Evolutionary conservation across 495 filamentous ascomycete species (phyloP), one percentile per base, ranked within the genome.

Genomic region (Sordaria brevicollis): DNA sequence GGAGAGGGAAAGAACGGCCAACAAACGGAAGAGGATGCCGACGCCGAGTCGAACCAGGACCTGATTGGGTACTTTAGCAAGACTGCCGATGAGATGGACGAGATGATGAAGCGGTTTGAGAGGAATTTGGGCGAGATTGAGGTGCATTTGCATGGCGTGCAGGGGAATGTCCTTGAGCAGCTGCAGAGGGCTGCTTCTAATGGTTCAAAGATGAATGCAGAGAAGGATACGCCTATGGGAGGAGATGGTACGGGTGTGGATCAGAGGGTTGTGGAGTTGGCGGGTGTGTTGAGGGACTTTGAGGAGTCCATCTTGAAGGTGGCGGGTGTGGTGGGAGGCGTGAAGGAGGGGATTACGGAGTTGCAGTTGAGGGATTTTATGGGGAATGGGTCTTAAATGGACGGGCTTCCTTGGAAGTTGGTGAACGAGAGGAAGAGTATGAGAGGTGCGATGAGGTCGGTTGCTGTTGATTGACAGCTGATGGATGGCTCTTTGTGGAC

Each of bases 121-220:
- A 79, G 82, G 35, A 92, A 90, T 70, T 79, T 97, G 66, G 82
- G 86, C 65, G 93, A 96, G 77, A 93, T 97, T 67, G 93, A 97
- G 79, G 84, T 87, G 72, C 92, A 95, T 77, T 83, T 97, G 65
- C 83, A 90, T 65, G 88, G 89, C 4, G 88, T 97, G 29, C 92
- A 96, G 75, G 81, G 83, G 9, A 87, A 86, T 33, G 84, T 92
- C 62, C 82, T 89, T 71, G 86, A 89, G 69, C 89, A 93, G 76
- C 86, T 91, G 68, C 88, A 91, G 78, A 83, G 89, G 67, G 86
- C 91, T 75, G 82, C 89, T 67, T n/a, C n/a, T n/a, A n/a, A n/a
- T n/a, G n/a, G n/a, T n/a, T n/a, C n/a, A n/a, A n/a, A n/a, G n/a
- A n/a, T n/a, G n/a, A n/a, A n/a, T n/a, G n/a, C n/a, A n/a, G n/a